phyloP scores from a whole-genome alignment of 2,329 filamentous ascomycete genomes.

The Colletotrichum navitas region DNA sequence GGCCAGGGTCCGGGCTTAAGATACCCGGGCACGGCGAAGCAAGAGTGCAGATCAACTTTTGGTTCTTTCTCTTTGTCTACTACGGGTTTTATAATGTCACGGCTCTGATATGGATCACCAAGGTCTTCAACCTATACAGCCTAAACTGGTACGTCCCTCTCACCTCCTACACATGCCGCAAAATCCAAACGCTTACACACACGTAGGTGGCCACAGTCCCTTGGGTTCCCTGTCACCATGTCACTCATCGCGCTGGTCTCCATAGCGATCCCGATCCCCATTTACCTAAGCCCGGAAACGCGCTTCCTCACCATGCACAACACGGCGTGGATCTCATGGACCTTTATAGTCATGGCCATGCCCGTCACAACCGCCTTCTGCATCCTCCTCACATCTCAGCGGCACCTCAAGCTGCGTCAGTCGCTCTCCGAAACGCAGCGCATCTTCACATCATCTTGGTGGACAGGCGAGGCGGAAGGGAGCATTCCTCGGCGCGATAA shows the following conservation, averaged over 20 bases:
- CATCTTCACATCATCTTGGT: conserved; percentile 76
- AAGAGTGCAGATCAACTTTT: conserved; percentile 75
- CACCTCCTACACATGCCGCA: background rate
- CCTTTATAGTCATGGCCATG: conserved; percentile 77
- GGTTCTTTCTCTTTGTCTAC: conserved; percentile 79
- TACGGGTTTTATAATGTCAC: conserved; percentile 78
- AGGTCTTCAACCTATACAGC: conserved; percentile 78
- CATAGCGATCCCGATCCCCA: conserved; percentile 68
- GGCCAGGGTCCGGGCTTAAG: conserved; percentile 52
- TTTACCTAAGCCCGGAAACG: conserved; percentile 68
- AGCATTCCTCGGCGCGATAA: conserved; percentile 58
- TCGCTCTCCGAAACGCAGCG: conserved; percentile 75
- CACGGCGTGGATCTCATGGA: conserved; percentile 77
- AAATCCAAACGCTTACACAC: conserved; percentile 1
- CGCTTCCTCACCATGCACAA: conserved; percentile 71
- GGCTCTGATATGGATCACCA: conserved; percentile 78
- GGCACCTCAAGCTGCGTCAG: conserved; percentile 71
- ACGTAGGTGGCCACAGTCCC: conserved; percentile 68
- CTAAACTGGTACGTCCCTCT: conserved; percentile 67
- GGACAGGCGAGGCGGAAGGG: conserved; percentile 68
- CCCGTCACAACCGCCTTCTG: conserved; percentile 75
- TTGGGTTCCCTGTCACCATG: conserved; percentile 75
- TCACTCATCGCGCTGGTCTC: conserved; percentile 72
- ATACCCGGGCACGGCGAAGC: conserved; percentile 73
- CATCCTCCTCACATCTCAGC: conserved; percentile 73